Base-by-base conservation (phyloP, 805 yeast species). In the Kuraishia hungarica region DNA sequence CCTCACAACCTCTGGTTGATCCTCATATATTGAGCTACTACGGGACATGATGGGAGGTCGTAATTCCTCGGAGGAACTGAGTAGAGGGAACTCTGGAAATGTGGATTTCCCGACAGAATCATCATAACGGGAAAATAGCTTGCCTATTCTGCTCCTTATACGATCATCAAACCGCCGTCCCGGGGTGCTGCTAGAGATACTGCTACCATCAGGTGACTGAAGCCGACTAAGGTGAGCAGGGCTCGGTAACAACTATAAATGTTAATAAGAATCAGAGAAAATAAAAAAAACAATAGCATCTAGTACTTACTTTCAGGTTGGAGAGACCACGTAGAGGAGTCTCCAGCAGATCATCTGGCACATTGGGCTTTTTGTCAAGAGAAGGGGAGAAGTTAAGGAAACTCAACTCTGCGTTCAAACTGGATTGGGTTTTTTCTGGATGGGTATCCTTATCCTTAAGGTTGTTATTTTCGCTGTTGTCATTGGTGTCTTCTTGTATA, bases 1-100 rank as follows among this genome's bases (percentile, higher is more conserved):
- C 53, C 64, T 59, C 39, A 69, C 54, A 1, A 65, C 56, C 2
- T 61, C 62, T 11, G 53, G 39, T 22, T 21, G 49, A 13, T 43
- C 39, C 17, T 22, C 43, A 22, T 22, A 23, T 26, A 22, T 51
- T 17, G 48, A 51, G 21, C 29, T 39, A 19, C 48, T 39, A n/a
- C 29, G 24, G 20, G 48, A 29, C 21, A 50, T 20, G 22, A 19
- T 20, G 22, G 22, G 29, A 10, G 23, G 23, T 21, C 13, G 22
- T 8, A 13, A 19, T 19, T 20, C 53, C 47, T 10, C 48, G 46
- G 15, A 10, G 35, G 7, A 6, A 35, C 22, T 21, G 23, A 19
- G 48, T 2, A 4, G 21, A 7, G 48, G 48, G 23, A 17, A 48
- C n/a, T 10, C 29, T 13, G 53, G 26, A 51, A 20, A 8, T 10